A percentile compares a stretch with the other conserved stretches of the same genome.
Evolutionary conservation across 305 asterid species (phyloP).

Genomic region (Nicotiana rustica): DNA sequence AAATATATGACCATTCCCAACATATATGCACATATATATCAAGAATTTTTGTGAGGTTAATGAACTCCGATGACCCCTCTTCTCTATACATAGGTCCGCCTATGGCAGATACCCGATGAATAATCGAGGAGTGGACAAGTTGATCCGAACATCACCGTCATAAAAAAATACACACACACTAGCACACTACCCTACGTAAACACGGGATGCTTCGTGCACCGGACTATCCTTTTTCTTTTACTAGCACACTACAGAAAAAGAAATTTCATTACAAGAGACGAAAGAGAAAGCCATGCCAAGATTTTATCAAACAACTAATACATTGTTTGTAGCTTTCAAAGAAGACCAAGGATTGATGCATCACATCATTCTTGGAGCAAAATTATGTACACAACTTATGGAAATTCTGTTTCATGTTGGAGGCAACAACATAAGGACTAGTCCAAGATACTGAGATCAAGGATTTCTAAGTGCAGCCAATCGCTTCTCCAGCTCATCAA

Average conservation of each 20-base stretch:
- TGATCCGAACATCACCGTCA: too few species aligned
- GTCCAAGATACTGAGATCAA: constrained; percentile 39
- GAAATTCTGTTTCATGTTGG: not conserved
- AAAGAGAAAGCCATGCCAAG: not conserved
- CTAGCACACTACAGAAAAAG: not conserved
- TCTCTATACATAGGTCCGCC: too few species aligned
- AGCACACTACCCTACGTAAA: not conserved
- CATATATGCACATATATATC: too few species aligned
- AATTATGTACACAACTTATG: constrained; percentile 16
- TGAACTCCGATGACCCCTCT: too few species aligned
- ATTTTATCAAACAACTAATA: constrained; percentile 22
- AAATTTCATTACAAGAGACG: not conserved
- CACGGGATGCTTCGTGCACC: too few species aligned
- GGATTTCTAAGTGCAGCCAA: constrained; percentile 76
- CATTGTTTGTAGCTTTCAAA: constrained; percentile 9
- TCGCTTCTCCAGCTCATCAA: constrained; percentile 68
- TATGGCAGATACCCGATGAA: too few species aligned
- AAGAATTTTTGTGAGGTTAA: too few species aligned
- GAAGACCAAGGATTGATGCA: constrained; percentile 9
- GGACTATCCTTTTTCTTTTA: not conserved
- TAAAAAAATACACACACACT: too few species aligned
- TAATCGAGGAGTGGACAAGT: too few species aligned
- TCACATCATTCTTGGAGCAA: not conserved
- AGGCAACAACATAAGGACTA: not conserved
- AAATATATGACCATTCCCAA: too few species aligned